A percentile compares a stretch with the other conserved stretches of the same genome.
phyloP scores from a whole-genome alignment of 441 rosid species.

The Populus trichocarpa region DNA sequence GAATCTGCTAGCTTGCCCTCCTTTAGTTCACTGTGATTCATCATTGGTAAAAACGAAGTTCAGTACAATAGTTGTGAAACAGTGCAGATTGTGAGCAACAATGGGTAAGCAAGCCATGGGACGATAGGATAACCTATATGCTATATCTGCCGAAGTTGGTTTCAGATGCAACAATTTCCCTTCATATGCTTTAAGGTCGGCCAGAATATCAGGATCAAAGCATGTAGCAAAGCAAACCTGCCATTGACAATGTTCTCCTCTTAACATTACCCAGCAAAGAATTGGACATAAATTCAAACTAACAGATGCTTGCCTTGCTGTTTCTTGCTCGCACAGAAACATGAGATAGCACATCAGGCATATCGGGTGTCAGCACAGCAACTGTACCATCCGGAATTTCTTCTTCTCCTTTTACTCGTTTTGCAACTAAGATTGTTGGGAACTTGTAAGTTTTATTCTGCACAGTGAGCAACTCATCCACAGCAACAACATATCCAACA shows the following conservation, averaged over 20 bases:
- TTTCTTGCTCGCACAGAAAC: constrained; percentile 85
- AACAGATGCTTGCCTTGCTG: constrained; percentile 45
- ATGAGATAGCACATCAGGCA: constrained; percentile 84
- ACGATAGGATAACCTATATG: constrained; percentile 47
- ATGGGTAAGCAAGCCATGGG: background rate
- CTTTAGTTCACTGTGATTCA: constrained; percentile 52
- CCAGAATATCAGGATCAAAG: constrained; percentile 53
- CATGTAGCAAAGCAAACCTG: constrained; percentile 93
- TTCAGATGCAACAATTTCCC: constrained; percentile 64
- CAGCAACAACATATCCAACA: constrained; percentile 46
- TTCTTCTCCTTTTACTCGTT: constrained; percentile 74
- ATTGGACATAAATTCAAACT: background rate
- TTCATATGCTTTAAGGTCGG: constrained; percentile 60
- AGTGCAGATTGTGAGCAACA: constrained; percentile 1
- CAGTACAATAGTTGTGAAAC: background rate
- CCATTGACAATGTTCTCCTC: constrained; percentile 11
- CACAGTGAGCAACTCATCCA: constrained; percentile 47
- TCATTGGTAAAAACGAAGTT: constrained; percentile 6
- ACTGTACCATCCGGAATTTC: constrained; percentile 81
- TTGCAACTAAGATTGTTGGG: constrained; percentile 67
- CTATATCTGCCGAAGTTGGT: constrained; percentile 70
- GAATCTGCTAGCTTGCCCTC: constrained; percentile 51
- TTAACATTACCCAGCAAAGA: background rate
- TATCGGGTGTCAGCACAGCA: constrained; percentile 74
- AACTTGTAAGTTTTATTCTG: constrained; percentile 59